A percentile compares a stretch with the other conserved stretches of the same genome.
phyloP scores from a whole-genome alignment of 2,329 filamentous ascomycete species.

The Trichophyton mentagrophytes region DNA sequence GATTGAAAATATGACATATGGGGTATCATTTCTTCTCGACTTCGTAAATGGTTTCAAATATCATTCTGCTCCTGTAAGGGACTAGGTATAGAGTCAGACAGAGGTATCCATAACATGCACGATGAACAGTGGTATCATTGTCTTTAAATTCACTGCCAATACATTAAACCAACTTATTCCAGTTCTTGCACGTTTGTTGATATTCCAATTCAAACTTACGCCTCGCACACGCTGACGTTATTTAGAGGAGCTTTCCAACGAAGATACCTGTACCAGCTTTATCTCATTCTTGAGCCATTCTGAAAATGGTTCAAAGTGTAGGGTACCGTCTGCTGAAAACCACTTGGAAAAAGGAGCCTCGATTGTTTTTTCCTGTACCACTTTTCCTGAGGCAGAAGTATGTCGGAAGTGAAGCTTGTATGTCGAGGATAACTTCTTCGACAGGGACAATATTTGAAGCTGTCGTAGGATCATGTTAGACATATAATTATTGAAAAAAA shows the following conservation, averaged over 20 bases:
- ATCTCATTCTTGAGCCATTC: constrained; percentile 49
- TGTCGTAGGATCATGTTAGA: not conserved
- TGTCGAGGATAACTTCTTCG: constrained; percentile 65
- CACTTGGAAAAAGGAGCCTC: constrained; percentile 47
- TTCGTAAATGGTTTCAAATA: too few relatives aligned
- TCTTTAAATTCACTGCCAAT: not conserved
- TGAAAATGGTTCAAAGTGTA: constrained; percentile 49
- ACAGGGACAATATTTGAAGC: constrained; percentile 60
- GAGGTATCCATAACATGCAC: not conserved
- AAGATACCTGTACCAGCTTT: constrained; percentile 29
- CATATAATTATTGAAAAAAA: not conserved
- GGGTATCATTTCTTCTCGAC: too few relatives aligned
- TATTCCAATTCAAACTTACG: not conserved
- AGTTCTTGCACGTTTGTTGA: not conserved
- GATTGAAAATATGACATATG: too few relatives aligned
- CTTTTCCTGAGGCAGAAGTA: constrained; percentile 27
- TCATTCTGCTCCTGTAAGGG: not conserved
- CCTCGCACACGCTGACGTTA: not conserved
- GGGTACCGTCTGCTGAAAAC: constrained; percentile 46
- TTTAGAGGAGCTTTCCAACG: constrained; percentile 29
- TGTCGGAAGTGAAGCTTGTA: constrained; percentile 60
- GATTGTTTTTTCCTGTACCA: constrained; percentile 37
- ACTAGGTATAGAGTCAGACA: not conserved
- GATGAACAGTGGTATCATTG: not conserved
- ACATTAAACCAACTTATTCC: not conserved